Evolutionary conservation across 2,329 filamentous ascomycete species (phyloP).

Genomic region (Aspergillus sclerotialis): DNA sequence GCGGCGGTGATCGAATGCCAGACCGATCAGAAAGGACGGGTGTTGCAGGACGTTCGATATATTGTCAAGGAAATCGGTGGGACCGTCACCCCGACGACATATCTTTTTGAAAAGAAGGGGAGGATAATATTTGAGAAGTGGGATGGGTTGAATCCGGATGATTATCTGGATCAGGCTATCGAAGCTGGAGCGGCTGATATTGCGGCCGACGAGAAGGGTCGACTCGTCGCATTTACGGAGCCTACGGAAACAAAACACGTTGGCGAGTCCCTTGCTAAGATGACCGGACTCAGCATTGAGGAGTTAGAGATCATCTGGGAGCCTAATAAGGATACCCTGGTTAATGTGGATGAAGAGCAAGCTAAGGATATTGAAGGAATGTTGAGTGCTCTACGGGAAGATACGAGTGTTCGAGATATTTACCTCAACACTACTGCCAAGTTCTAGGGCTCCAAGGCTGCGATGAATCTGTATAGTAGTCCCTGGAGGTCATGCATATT

Average conservation of each 20-base stretch:
- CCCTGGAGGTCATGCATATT: constrained; percentile 1
- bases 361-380: constrained; percentile 55
- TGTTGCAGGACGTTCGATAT: constrained; percentile 64
- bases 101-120: constrained; percentile 78
- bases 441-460: no score
- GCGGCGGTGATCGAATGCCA: constrained; percentile 79
- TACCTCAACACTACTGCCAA: constrained; percentile 57
- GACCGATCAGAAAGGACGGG: constrained; percentile 71
- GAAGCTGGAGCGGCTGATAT: constrained; percentile 66
- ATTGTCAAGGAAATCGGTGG: constrained; percentile 68
- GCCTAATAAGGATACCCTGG: constrained; percentile 71
- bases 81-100: constrained; percentile 64
- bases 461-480: no score
- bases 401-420: constrained; percentile 67
- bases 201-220: constrained; percentile 56
- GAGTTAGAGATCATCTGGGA: constrained; percentile 79
- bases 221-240: constrained; percentile 64
- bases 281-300: constrained; percentile 60
- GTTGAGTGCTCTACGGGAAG: constrained; percentile 49
- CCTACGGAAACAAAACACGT: constrained; percentile 58
- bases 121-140: constrained; percentile 61
- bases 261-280: constrained; percentile 56
- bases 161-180: constrained; percentile 72
- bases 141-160: constrained; percentile 53
- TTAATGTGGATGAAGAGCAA: constrained; percentile 51